Evolutionary conservation across 2,329 filamentous ascomycete genomes (phyloP).

Genomic region (Aurifilum marmelostoma): DNA sequence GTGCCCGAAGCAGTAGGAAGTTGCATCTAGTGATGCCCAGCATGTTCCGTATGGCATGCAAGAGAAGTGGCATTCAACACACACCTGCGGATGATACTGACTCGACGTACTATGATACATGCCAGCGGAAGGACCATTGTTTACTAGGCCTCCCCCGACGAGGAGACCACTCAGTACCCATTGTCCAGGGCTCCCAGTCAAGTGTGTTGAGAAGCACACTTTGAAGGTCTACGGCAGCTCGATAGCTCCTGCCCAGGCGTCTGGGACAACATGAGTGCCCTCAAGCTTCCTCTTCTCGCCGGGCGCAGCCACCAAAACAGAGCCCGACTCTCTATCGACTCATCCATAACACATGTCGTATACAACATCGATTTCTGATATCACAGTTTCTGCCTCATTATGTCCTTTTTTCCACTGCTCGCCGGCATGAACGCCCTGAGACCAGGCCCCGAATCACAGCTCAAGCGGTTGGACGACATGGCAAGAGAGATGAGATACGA

Average conservation of each 20-base stretch:
- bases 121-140: too few species aligned
- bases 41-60: background rate
- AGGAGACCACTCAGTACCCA: too few species aligned
- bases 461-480: background rate
- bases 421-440: background rate
- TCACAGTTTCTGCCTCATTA: background rate
- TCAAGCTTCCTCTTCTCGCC: background rate
- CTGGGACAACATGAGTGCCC: background rate
- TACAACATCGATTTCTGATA: background rate
- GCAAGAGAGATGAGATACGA: background rate
- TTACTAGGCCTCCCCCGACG: too few species aligned
- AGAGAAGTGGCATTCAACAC: background rate
- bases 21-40: background rate
- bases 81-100: background rate
- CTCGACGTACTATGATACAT: background rate
- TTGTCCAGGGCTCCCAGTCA: too few species aligned
- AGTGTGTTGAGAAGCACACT: background rate
- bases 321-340: background rate
- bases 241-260: background rate
- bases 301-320: background rate
- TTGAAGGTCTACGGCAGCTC: background rate
- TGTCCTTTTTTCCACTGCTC: background rate
- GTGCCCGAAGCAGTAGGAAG: conserved; percentile 45
- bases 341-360: background rate
- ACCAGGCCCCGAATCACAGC: background rate